Evolutionary conservation across 2,329 filamentous ascomycete species (phyloP).

Genomic region (Aureobasidium uvarum): DNA sequence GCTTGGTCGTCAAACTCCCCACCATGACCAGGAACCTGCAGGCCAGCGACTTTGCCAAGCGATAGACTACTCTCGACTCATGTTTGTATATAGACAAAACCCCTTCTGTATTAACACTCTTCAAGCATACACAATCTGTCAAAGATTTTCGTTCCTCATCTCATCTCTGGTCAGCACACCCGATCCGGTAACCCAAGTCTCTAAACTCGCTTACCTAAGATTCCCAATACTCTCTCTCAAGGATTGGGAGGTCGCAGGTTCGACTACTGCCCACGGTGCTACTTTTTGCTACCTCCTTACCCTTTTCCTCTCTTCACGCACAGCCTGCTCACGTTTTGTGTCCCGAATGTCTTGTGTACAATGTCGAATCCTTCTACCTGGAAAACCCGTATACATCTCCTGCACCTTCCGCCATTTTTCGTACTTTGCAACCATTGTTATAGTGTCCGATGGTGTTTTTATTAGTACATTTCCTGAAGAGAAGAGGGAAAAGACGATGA

Average conservation of each 20-base stretch:
- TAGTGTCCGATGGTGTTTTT: too few relatives aligned
- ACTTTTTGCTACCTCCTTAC: neutral
- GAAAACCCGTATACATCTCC: too few relatives aligned
- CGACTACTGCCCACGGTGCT: neutral
- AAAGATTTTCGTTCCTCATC: neutral
- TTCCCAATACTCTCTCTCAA: neutral
- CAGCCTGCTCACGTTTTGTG: too few relatives aligned
- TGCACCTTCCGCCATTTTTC: too few relatives aligned
- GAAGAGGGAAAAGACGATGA: too few relatives aligned
- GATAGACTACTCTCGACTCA: slow-evolving; percentile 28
- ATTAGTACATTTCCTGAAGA: too few relatives aligned
- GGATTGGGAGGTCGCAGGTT: neutral
- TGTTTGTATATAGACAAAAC: slow-evolving; percentile 7
- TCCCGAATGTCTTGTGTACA: too few relatives aligned
- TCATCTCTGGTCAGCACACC: neutral
- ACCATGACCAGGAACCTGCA: slow-evolving; percentile 96
- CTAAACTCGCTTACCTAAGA: neutral
- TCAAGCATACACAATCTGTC: neutral
- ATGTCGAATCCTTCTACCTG: too few relatives aligned
- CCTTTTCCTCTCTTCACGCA: too few relatives aligned
- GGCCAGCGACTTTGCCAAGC: slow-evolving; percentile 75
- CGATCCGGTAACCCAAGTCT: neutral
- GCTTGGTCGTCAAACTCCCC: slow-evolving; percentile 78
- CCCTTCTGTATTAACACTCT: slow-evolving; percentile 13
- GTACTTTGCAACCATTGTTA: too few relatives aligned